phyloP scores from a whole-genome alignment of 108 stramenopile genomes.

The Seminavis robusta region DNA sequence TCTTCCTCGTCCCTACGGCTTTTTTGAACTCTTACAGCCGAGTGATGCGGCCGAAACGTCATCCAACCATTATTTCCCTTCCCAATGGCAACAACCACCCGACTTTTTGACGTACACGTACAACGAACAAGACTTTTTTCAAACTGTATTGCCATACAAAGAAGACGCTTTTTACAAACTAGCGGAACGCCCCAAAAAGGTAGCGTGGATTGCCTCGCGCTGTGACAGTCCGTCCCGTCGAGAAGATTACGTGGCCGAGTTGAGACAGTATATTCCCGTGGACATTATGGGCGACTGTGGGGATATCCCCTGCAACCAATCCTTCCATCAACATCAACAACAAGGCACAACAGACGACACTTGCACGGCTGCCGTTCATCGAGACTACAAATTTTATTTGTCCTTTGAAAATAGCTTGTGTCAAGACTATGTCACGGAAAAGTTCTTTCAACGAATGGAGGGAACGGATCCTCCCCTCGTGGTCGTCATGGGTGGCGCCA shows the following conservation, averaged over 20 bases:
- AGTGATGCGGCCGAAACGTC: background rate
- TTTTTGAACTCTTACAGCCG: conserved; percentile 8
- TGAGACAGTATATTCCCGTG: conserved; percentile 22
- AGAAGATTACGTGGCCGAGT: conserved; percentile 28
- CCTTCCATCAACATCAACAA: conserved; percentile 4
- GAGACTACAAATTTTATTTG: conserved; percentile 33
- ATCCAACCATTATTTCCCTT: background rate
- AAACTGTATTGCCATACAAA: background rate
- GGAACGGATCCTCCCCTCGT: conserved; percentile 7
- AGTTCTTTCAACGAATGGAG: conserved; percentile 33
- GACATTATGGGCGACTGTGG: conserved; percentile 18
- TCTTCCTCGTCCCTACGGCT: conserved; percentile 23
- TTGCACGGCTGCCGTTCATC: conserved; percentile 12
- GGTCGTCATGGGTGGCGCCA: conserved; percentile 23
- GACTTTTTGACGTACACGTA: no score
- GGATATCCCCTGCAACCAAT: conserved; percentile 1
- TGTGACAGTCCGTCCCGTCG: conserved; percentile 17
- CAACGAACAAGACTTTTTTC: background rate
- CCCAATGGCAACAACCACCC: conserved; percentile 19
- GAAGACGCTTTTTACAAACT: conserved; percentile 1
- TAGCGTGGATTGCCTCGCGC: conserved; percentile 30
- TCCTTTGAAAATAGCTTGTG: conserved; percentile 31
- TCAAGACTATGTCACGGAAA: conserved; percentile 34
- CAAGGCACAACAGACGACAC: no score
- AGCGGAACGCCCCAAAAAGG: conserved; percentile 16